phyloP scores from a whole-genome alignment of 257 asterid species.

The Gentiana dahurica region DNA sequence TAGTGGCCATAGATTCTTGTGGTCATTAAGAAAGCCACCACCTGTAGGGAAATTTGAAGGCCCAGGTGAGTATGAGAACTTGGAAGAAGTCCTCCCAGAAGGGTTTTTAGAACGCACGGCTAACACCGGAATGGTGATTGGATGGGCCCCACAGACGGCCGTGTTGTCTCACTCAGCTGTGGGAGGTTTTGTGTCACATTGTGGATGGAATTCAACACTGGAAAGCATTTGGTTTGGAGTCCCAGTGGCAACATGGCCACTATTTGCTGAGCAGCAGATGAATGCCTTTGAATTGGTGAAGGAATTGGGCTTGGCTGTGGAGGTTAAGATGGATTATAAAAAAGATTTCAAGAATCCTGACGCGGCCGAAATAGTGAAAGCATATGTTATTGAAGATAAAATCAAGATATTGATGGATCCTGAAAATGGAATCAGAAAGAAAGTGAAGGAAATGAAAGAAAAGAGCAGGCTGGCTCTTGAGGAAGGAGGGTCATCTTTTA shows the following conservation, averaged over 20 bases:
- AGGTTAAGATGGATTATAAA: constrained; percentile 19
- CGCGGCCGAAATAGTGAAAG: constrained; percentile 6
- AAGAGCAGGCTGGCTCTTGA: constrained; percentile 9
- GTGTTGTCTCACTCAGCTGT: constrained; percentile 16
- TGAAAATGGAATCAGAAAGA: constrained; percentile 7
- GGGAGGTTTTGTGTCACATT: constrained; percentile 22
- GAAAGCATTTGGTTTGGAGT: constrained; percentile 23
- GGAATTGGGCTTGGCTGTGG: constrained; percentile 16
- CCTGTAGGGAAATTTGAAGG: constrained; percentile 5
- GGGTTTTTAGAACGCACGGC: constrained; percentile 19
- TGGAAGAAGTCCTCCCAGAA: constrained; percentile 16
- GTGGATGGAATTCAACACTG: constrained; percentile 23
- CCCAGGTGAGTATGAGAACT: constrained; percentile 6
- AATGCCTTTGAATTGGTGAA: constrained; percentile 21
- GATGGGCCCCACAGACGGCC: constrained; percentile 26
- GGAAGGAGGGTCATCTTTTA: constrained; percentile 15
- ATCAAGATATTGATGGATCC: constrained; percentile 13
- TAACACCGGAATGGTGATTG: constrained; percentile 10
- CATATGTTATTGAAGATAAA: constrained; percentile 12
- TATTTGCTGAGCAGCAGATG: constrained; percentile 23
- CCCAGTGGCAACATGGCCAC: constrained; percentile 26
- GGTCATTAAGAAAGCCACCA: constrained; percentile 17
- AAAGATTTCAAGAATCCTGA: constrained; percentile 8
- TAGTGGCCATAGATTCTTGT: constrained; percentile 14
- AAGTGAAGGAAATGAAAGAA: constrained; percentile 12